Evolutionary conservation across 2,329 filamentous ascomycete genomes (phyloP), one percentile per base, ranked within the genome.

Genomic region (Fusarium sp.): DNA sequence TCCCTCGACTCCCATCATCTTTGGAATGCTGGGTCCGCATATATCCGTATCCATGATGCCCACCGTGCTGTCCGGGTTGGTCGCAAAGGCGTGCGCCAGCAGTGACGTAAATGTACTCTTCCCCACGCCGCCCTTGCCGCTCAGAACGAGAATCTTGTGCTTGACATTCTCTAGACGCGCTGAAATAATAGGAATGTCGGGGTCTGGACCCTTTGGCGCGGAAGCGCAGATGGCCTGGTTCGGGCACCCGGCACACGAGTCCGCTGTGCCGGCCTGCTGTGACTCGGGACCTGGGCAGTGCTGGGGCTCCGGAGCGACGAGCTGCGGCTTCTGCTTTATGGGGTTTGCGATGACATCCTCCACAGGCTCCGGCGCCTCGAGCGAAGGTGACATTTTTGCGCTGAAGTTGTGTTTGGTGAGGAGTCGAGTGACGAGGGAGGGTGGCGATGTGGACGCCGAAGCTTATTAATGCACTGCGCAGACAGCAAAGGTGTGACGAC

Each of bases 1-100:
- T 29, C 91, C 86, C 83, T 98, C 95, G 1, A 98, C 96, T 36
- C 96, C 96, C 92, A 99, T 95, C 96, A 99, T 98, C 85, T 98
- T 98, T 22, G 96, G 96, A 78, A 99, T 98, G 73, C 92, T 94
- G 1, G 96, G 96, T 0, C 96, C 96, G 84, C 95, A 98, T 71
- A 99, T 98, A 82, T 99, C 96, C 8, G 96, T 97, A 83, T 99
- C 96, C 94, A 98, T 98, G 77, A 99, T 92, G 22, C 96, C 96
- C 31, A 99, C 94, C 1, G 91, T 94, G 65, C 87, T 92, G 53
- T 92, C 90, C 0, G 92, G 91, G 81, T 97, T 94, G 16, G 90
- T 90, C 2, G 96, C 94, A 78, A 99, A 97, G 2, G 94, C 95
- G 80, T 98, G 94, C 3, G 94, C 93, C 20, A 98, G 90, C 77